These are phyloP conservation scores for Sicyos baderoa DNA, from an alignment of 306 rosid genomes.

Conservation along the genomic window DNA sequence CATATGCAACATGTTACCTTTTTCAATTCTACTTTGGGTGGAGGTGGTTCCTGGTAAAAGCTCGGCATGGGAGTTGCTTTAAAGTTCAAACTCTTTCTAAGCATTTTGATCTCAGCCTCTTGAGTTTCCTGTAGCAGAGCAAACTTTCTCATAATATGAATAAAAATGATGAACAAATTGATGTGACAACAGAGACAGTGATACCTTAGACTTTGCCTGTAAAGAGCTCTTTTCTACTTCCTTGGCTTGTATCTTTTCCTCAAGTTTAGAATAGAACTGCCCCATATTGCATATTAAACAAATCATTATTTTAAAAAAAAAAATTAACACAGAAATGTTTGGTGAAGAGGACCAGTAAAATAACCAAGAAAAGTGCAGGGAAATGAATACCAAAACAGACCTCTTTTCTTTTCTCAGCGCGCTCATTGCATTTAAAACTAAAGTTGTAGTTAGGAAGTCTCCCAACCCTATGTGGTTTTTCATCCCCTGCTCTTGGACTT, in stretches of 20 bases:
- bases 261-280: conserved; percentile 91
- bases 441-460: conserved; percentile 82
- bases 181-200: conserved; percentile 21
- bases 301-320: background rate
- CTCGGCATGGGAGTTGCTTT: conserved; percentile 78
- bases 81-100: conserved; percentile 52
- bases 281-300: conserved; percentile 25
- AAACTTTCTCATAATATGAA: conserved; percentile 15
- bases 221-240: conserved; percentile 73
- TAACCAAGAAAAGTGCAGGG: conserved; percentile 15
- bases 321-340: conserved; percentile 7
- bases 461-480: conserved; percentile 46
- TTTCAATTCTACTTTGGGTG: conserved; percentile 60
- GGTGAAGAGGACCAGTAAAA: conserved; percentile 17
- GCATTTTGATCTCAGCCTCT: conserved; percentile 68
- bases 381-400: conserved; percentile 25
- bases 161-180: conserved; percentile 9
- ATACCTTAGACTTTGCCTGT: conserved; percentile 92
- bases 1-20: conserved; percentile 33
- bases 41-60: conserved; percentile 73
- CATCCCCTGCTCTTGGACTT: conserved; percentile 64
- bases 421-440: conserved; percentile 87
- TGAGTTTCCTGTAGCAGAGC: conserved; percentile 63
- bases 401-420: conserved; percentile 92
- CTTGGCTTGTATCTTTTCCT: conserved; percentile 94